Evolutionary conservation across 2,329 filamentous ascomycete genomes (phyloP).

Genomic region (Stemphylium lycopersici): DNA sequence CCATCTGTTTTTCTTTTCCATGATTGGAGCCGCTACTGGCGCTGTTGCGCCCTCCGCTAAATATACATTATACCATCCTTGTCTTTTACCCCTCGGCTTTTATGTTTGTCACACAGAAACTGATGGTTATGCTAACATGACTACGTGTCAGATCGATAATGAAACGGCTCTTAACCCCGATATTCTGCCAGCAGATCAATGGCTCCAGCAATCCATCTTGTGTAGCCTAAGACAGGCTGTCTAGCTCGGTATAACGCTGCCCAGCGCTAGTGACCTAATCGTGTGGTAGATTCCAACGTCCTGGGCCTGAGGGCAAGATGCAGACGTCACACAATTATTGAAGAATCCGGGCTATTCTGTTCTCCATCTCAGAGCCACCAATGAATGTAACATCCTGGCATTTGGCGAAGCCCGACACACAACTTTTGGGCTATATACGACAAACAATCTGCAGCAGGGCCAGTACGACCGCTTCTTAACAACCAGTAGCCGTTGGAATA

Average conservation of each 20-base stretch:
- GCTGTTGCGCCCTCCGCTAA: conserved; percentile 29
- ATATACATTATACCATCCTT: conserved; percentile 29
- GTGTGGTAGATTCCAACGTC: not conserved
- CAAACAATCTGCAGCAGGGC: conserved; percentile 4
- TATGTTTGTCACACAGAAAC: not conserved
- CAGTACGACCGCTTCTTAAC: not conserved
- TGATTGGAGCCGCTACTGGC: conserved; percentile 31
- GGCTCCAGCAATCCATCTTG: not conserved
- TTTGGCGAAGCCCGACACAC: not conserved
- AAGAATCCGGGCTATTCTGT: not conserved
- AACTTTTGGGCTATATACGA: not conserved
- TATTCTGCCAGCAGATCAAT: not conserved
- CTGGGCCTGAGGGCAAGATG: not conserved
- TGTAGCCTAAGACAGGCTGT: not conserved
- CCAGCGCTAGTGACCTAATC: not conserved
- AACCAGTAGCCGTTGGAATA: not conserved
- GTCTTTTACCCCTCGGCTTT: not conserved
- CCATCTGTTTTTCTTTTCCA: conserved; percentile 32
- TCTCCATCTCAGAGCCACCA: not conserved
- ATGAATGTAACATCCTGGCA: not conserved
- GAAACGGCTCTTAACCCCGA: not conserved
- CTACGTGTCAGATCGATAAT: not conserved
- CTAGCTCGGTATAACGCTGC: not conserved
- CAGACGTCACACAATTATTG: not conserved
- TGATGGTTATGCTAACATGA: not conserved